Percentiles rank a stretch among this genome's conserved stretches.
Evolutionary conservation across 805 yeast species (phyloP).

Genomic region (Yamadazyma insecticola): DNA sequence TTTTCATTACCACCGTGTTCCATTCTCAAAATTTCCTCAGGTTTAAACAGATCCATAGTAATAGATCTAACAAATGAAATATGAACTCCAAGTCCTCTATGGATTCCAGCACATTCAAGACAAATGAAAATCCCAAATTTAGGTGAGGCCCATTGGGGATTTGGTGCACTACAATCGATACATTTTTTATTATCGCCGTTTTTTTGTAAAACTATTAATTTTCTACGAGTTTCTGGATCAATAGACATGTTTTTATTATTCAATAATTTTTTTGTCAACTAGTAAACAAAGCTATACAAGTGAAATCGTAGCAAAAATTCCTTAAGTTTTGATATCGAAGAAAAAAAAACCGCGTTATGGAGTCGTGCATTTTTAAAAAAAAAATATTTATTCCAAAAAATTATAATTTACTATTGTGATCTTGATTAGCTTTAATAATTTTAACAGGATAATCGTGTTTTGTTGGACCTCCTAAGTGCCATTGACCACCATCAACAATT

Average conservation of each 20-base stretch:
- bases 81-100: conserved; percentile 94
- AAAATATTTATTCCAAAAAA: too few species aligned
- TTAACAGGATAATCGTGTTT: conserved; percentile 28
- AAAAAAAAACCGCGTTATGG: too few species aligned
- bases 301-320: too few species aligned
- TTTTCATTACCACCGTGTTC: conserved; percentile 89
- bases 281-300: too few species aligned
- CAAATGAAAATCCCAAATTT: conserved; percentile 97
- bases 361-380: too few species aligned
- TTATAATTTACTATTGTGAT: conserved; percentile 4
- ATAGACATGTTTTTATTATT: conserved; percentile 51
- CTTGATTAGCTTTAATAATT: conserved; percentile 9
- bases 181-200: conserved; percentile 72
- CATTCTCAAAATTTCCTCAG: conserved; percentile 86
- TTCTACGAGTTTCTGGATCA: conserved; percentile 88
- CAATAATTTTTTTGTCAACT: too few species aligned
- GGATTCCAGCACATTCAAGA: conserved; percentile 96
- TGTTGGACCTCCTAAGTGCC: conserved; percentile 59
- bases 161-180: conserved; percentile 91
- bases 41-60: conserved; percentile 98
- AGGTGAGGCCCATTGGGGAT: conserved; percentile 99
- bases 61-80: conserved; percentile 93
- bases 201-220: conserved; percentile 70
- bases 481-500: conserved; percentile 85
- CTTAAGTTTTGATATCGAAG: too few species aligned